phyloP scores from a whole-genome alignment of 257 asterid genomes.

The Oldenlandia corymbosa region DNA sequence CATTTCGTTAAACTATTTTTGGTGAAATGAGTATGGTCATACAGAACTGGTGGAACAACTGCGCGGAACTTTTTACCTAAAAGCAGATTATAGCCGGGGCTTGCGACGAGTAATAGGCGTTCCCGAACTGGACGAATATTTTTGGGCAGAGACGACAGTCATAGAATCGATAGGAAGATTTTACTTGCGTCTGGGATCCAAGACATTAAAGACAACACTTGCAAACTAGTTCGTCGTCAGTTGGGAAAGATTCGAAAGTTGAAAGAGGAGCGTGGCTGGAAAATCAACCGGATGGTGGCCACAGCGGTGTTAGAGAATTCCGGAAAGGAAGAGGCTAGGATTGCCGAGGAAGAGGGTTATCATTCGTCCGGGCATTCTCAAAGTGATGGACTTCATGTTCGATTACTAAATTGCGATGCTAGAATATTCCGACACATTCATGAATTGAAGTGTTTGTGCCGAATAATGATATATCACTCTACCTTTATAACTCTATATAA shows the following conservation, averaged over 20 bases:
- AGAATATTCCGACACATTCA: no score
- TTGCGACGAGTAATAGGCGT: slow-evolving; percentile 15
- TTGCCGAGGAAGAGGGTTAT: slow-evolving; percentile 14
- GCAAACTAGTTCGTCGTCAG: slow-evolving; percentile 14
- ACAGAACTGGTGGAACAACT: not conserved
- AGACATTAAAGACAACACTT: slow-evolving; percentile 21
- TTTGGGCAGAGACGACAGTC: slow-evolving; percentile 16
- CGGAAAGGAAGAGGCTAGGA: slow-evolving; percentile 1
- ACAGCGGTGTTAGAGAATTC: slow-evolving; percentile 2
- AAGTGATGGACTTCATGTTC: slow-evolving; percentile 1
- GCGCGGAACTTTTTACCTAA: not conserved
- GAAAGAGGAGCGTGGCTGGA: slow-evolving; percentile 13
- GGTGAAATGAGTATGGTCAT: no score
- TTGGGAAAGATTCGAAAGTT: slow-evolving; percentile 16
- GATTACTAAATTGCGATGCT: no score
- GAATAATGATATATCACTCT: no score
- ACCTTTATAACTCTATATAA: no score
- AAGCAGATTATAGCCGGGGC: not conserved
- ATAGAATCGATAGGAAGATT: not conserved
- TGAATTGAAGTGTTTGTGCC: no score
- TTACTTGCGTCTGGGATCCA: slow-evolving; percentile 11
- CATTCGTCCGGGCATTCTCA: slow-evolving; percentile 2
- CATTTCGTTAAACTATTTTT: no score
- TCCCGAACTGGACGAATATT: slow-evolving; percentile 16
- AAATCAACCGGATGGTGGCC: slow-evolving; percentile 17